These are phyloP conservation scores for Globisporangium radiosum DNA, from an alignment of 352 stramenopile species.

Conservation along the genomic window DNA sequence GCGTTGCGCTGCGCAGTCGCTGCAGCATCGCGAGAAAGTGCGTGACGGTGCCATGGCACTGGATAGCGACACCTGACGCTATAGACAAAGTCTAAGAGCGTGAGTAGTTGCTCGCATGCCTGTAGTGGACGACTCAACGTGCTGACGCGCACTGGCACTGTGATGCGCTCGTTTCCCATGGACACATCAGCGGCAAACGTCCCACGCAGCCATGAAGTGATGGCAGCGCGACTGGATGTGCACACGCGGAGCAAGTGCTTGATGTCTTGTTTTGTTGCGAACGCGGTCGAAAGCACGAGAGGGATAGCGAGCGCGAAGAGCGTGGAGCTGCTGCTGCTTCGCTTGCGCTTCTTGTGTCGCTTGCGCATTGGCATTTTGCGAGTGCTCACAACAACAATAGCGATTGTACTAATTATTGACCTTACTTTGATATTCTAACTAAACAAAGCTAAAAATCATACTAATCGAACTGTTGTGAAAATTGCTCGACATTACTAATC, in stretches of 20 bases:
- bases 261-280: not conserved
- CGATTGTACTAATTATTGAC: no score
- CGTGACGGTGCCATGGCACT: slow-evolving; percentile 12
- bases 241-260: slow-evolving; percentile 1
- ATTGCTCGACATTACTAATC: no score
- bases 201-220: slow-evolving; percentile 2
- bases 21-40: slow-evolving; percentile 16
- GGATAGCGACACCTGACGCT: slow-evolving; percentile 20
- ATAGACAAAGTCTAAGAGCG: slow-evolving; percentile 29
- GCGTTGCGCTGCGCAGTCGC: slow-evolving; percentile 16
- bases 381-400: no score
- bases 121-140: not conserved
- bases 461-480: no score
- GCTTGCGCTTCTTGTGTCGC: no score
- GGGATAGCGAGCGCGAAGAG: no score
- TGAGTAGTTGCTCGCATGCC: slow-evolving; percentile 1
- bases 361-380: no score
- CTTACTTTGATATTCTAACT: no score
- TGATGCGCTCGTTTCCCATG: not conserved
- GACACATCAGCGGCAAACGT: slow-evolving; percentile 6
- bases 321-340: no score
- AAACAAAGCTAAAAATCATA: no score
- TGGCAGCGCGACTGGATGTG: not conserved
- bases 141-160: slow-evolving; percentile 1
- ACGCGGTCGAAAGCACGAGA: no score